phyloP scores from a whole-genome alignment of 2,329 filamentous ascomycete species.

The Neophaeococcomyces mojaviensis region DNA sequence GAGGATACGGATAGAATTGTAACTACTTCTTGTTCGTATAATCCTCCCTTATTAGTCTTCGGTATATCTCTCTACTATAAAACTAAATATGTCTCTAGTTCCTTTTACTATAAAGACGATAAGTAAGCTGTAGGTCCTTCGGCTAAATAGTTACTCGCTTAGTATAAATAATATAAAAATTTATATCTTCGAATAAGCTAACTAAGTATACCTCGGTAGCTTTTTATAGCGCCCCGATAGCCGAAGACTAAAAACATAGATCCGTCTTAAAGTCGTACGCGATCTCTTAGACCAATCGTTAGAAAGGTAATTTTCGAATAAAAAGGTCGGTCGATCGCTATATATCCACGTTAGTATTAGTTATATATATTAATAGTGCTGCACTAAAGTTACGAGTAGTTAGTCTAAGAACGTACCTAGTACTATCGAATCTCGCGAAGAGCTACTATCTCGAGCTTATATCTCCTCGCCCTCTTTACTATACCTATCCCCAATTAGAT shows the following conservation, averaged over 20 bases:
- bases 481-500: background rate
- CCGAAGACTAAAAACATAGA: constrained; percentile 91
- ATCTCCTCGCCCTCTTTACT: constrained; percentile 27
- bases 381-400: background rate
- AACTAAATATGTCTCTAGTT: too few relatives aligned
- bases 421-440: constrained; percentile 86
- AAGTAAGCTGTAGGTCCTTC: constrained; percentile 91
- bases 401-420: constrained; percentile 45
- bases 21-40: too few relatives aligned
- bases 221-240: constrained; percentile 87
- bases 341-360: background rate
- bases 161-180: constrained; percentile 91
- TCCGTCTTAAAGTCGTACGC: constrained; percentile 53
- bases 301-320: constrained; percentile 52
- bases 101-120: constrained; percentile 58
- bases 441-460: constrained; percentile 73
- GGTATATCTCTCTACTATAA: too few relatives aligned
- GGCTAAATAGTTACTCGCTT: constrained; percentile 96
- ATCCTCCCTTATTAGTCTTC: too few relatives aligned
- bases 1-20: too few relatives aligned
- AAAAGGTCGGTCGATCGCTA: constrained; percentile 70
- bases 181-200: constrained; percentile 92
- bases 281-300: constrained; percentile 44
- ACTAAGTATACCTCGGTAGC: constrained; percentile 94
- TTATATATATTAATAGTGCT: background rate